A percentile compares a stretch with the other conserved stretches of the same genome.
Conservation (phyloP, 495 filamentous ascomycete genomes). For the Penicillium goetzii region DNA sequence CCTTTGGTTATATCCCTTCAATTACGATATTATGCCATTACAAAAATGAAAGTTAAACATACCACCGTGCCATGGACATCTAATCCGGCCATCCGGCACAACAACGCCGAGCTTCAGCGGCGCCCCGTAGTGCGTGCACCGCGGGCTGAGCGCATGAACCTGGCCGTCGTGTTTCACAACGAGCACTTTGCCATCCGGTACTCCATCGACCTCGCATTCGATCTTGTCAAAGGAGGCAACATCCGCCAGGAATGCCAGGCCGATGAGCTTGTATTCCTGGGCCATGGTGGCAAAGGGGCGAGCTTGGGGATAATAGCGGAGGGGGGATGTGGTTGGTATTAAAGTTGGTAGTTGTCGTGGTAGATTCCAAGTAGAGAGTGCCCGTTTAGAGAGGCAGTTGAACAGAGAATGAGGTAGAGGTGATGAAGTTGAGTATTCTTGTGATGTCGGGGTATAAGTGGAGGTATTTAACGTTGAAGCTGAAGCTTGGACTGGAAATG, state of each 20-base stretch:
- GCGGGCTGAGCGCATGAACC: conserved; percentile 78
- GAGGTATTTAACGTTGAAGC: not conserved
- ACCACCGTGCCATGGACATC: conserved; percentile 97
- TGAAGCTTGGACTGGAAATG: not conserved
- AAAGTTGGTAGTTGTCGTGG: not conserved
- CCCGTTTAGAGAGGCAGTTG: not conserved
- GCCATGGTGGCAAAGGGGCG: conserved; percentile 47
- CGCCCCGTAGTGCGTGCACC: conserved; percentile 93
- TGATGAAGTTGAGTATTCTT: not conserved
- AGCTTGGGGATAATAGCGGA: not conserved
- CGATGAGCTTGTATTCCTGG: conserved; percentile 86
- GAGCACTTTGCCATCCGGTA: conserved; percentile 82
- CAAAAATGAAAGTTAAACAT: conserved; percentile 24
- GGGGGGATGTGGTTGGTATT: conserved; percentile 2
- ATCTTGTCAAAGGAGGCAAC: conserved; percentile 79
- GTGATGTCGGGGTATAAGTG: not conserved
- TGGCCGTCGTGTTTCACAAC: conserved; percentile 75
- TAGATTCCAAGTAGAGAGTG: not conserved
- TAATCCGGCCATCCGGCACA: conserved; percentile 78
- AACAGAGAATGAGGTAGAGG: not conserved
- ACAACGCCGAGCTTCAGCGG: conserved; percentile 84
- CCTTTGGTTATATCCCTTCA: conserved; percentile 9
- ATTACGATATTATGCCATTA: not conserved
- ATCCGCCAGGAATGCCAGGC: conserved; percentile 65
- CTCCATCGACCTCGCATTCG: conserved; percentile 87